Evolutionary conservation across 1,139 yeast genomes (phyloP).

Genomic region (Suhomyces taliae): DNA sequence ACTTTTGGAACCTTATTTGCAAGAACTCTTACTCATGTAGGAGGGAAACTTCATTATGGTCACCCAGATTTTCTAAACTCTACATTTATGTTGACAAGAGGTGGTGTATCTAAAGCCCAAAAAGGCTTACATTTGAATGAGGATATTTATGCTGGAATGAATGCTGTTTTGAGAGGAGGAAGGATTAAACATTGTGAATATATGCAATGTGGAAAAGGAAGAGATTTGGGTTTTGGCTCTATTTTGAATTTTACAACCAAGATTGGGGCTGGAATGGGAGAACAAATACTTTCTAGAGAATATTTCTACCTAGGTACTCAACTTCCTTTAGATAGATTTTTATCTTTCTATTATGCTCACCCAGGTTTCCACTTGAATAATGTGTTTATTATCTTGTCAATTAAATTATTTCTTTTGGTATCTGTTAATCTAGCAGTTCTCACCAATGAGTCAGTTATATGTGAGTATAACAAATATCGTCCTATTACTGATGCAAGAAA

Average conservation of each 20-base stretch:
- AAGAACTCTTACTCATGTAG: constrained; percentile 54
- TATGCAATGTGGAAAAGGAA: constrained; percentile 58
- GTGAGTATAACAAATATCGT: constrained; percentile 44
- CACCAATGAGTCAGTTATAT: constrained; percentile 43
- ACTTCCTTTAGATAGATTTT: constrained; percentile 50
- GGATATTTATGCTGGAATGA: constrained; percentile 60
- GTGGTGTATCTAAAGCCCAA: constrained; percentile 58
- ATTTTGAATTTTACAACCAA: constrained; percentile 55
- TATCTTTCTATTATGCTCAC: constrained; percentile 57
- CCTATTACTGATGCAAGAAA: constrained; percentile 49
- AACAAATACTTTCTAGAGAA: constrained; percentile 54
- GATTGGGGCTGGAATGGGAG: constrained; percentile 62
- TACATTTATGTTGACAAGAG: constrained; percentile 54
- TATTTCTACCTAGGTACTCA: constrained; percentile 51
- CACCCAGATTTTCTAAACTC: constrained; percentile 56
- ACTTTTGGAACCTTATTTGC: constrained; percentile 59
- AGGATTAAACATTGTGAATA: constrained; percentile 57
- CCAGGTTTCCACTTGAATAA: constrained; percentile 59
- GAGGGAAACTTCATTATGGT: constrained; percentile 57
- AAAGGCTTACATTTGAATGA: constrained; percentile 56
- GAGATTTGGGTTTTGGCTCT: constrained; percentile 56
- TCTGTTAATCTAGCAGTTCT: constrained; percentile 50
- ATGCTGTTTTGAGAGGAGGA: constrained; percentile 52
- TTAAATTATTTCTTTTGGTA: constrained; percentile 47
- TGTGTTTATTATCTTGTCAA: constrained; percentile 49